Percentiles rank a stretch among this genome's conserved stretches.
Evolutionary conservation across 202 grass and related monocot species (phyloP).

Genomic region (Cymbopogon flexuosus): DNA sequence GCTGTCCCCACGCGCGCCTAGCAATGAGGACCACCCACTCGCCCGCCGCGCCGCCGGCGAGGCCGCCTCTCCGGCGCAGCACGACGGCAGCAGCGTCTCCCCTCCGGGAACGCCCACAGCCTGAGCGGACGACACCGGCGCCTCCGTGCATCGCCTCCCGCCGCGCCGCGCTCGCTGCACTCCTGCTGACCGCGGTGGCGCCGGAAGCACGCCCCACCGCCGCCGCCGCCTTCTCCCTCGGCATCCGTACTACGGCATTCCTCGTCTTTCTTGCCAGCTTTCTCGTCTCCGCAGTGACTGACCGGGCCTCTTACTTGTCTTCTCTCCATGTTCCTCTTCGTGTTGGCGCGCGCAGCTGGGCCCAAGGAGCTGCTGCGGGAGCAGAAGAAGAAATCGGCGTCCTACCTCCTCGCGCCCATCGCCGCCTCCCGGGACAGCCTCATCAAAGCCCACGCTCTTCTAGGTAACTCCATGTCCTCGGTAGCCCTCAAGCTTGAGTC

Average conservation of each 20-base stretch:
- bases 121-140: neutral
- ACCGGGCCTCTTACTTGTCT: neutral
- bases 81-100: neutral
- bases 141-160: conserved; percentile 10
- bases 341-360: conserved; percentile 45
- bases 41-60: conserved; percentile 14
- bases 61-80: conserved; percentile 15
- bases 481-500: neutral
- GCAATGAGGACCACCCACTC: conserved; percentile 41
- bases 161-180: conserved; percentile 35
- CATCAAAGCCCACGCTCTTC: conserved; percentile 50
- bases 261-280: neutral
- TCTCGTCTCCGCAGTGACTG: neutral
- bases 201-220: conserved; percentile 24
- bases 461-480: conserved; percentile 31
- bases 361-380: conserved; percentile 83
- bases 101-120: neutral
- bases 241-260: conserved; percentile 50
- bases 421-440: conserved; percentile 73
- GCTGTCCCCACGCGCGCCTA: neutral
- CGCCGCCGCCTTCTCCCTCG: conserved; percentile 55
- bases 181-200: conserved; percentile 32
- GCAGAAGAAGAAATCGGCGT: conserved; percentile 83
- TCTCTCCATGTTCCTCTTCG: neutral
- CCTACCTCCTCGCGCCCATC: conserved; percentile 72